Percentiles rank a stretch among this genome's conserved stretches.
Evolutionary conservation across 2,329 filamentous ascomycete genomes (phyloP).

Genomic region (Fusarium nanum): DNA sequence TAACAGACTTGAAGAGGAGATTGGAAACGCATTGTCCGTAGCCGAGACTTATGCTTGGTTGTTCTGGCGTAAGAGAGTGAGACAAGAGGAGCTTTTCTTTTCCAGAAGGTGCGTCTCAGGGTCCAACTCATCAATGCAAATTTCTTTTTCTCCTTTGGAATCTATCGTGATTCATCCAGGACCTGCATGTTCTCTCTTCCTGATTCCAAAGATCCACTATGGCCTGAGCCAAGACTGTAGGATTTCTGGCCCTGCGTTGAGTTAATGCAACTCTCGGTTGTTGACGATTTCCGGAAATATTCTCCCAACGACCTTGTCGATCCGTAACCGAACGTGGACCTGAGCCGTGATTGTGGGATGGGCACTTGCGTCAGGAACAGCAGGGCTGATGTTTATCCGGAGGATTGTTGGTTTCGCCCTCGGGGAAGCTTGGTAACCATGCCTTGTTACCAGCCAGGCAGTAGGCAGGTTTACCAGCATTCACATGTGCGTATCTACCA

Average conservation of each 20-base stretch:
- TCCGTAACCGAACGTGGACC: background rate
- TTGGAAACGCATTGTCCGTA: no score
- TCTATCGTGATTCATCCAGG: background rate
- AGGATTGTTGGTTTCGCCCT: background rate
- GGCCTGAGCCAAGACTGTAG: slow-evolving; percentile 8
- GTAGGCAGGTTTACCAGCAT: no score
- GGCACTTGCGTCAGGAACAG: background rate
- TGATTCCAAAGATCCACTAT: slow-evolving; percentile 2
- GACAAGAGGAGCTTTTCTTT: background rate
- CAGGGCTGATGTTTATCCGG: background rate
- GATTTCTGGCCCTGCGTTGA: background rate
- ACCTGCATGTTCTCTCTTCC: background rate
- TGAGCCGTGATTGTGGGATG: slow-evolving; percentile 5
- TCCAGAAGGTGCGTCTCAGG: background rate
- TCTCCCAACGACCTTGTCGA: slow-evolving; percentile 1
- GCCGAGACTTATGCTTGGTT: background rate
- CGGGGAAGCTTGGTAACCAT: background rate
- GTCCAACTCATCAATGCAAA: background rate
- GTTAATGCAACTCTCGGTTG: background rate
- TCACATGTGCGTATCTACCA: background rate
- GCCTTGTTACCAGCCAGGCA: no score
- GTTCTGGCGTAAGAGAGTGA: background rate
- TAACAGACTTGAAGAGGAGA: background rate
- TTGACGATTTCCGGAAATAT: background rate
- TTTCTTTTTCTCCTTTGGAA: background rate